Percentiles rank a stretch among this genome's conserved stretches.
These are phyloP conservation scores for Arthrinium phaeospermum DNA, from an alignment of 2,329 filamentous ascomycete genomes.

Conservation along the genomic window DNA sequence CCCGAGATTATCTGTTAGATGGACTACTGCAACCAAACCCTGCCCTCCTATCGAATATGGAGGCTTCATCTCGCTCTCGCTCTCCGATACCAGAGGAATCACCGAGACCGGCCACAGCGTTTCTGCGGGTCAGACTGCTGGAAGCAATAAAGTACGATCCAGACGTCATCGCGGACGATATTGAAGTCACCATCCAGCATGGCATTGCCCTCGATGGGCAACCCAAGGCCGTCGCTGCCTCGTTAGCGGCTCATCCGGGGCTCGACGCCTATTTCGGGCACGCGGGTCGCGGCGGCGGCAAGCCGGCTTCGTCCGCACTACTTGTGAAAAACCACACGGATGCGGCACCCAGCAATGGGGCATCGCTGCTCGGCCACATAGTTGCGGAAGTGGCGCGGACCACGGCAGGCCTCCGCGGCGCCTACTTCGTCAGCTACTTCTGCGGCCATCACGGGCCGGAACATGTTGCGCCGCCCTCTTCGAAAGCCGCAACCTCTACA, in stretches of 20 bases:
- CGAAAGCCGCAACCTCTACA: neutral
- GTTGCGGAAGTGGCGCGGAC: conserved; percentile 24
- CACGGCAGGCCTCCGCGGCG: conserved; percentile 14
- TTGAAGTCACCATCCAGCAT: neutral
- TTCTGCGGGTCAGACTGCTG: neutral
- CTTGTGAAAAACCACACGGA: neutral
- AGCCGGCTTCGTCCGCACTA: neutral
- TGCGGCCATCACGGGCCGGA: too few relatives aligned
- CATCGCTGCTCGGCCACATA: conserved; percentile 26
- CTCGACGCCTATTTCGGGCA: neutral
- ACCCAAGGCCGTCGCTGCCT: neutral
- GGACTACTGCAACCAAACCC: neutral
- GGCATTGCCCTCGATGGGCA: neutral
- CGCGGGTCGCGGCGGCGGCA: neutral
- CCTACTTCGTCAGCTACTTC: conserved; percentile 27
- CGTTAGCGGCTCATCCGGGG: neutral
- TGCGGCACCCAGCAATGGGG: neutral
- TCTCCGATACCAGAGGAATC: too few relatives aligned
- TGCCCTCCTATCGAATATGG: too few relatives aligned
- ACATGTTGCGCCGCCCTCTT: too few relatives aligned
- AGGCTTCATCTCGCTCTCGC: neutral
- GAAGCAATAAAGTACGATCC: neutral
- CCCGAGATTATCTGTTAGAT: too few relatives aligned
- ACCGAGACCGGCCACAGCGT: too few relatives aligned
- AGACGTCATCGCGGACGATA: neutral